Evolutionary conservation across 345 rosid species (phyloP).

Genomic region (Triadica sebifera): DNA sequence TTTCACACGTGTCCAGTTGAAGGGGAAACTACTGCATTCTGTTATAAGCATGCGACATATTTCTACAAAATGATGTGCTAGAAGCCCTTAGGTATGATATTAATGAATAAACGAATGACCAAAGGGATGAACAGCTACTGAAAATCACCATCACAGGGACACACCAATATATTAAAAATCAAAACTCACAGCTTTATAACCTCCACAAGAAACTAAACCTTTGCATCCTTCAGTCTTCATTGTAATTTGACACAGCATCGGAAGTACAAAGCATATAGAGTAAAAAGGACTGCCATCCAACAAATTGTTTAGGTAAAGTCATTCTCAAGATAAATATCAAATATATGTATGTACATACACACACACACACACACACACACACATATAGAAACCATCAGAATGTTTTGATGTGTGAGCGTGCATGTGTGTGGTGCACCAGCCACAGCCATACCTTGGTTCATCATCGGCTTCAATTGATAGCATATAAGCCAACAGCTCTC

Average conservation of each 20-base stretch:
- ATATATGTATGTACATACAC: too few species aligned
- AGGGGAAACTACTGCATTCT: neutral
- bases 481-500: slow-evolving; percentile 69
- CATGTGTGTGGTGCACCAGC: neutral
- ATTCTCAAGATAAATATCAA: slow-evolving; percentile 14
- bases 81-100: neutral
- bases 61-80: neutral
- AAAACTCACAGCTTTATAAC: slow-evolving; percentile 64
- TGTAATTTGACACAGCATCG: slow-evolving; percentile 85
- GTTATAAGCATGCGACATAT: neutral
- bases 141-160: too few species aligned
- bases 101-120: neutral
- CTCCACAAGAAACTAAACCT: slow-evolving; percentile 55
- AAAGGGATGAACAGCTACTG: too few species aligned
- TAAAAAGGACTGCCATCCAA: slow-evolving; percentile 61
- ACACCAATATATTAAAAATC: too few species aligned
- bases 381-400: too few species aligned
- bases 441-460: slow-evolving; percentile 63
- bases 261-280: slow-evolving; percentile 73
- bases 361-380: too few species aligned
- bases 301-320: slow-evolving; percentile 13
- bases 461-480: slow-evolving; percentile 81
- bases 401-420: too few species aligned
- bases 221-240: slow-evolving; percentile 66
- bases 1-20: neutral